Conservation (phyloP, 768 basidiomycete species). For the Mycena galericulata region DNA sequence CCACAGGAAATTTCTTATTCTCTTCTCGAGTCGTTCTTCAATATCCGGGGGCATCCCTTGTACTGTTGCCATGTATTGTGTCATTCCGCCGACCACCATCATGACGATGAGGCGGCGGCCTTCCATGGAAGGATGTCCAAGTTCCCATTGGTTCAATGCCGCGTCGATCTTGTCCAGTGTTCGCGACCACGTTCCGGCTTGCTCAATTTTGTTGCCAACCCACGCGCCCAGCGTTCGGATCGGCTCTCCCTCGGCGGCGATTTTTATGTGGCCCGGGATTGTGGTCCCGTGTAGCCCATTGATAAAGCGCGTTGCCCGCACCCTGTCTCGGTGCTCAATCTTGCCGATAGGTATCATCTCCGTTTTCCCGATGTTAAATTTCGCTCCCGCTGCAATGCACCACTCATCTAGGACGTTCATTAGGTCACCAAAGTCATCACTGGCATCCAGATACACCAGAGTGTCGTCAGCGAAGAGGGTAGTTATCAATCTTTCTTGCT, state of each 20-base stretch:
- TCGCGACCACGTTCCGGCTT: background rate
- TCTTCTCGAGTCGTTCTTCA: background rate
- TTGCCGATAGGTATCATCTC: slow-evolving; percentile 42
- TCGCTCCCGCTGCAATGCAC: background rate
- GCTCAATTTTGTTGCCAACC: background rate
- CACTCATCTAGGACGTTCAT: background rate
- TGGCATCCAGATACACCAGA: slow-evolving; percentile 23
- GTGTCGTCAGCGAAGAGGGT: slow-evolving; percentile 43
- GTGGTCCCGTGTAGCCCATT: background rate
- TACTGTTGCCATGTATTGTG: background rate
- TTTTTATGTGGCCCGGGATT: background rate
- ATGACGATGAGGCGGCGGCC: background rate
- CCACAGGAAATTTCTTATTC: background rate
- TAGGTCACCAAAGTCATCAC: background rate
- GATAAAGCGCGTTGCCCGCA: background rate
- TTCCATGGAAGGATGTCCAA: background rate
- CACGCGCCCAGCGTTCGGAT: background rate
- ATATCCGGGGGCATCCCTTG: background rate
- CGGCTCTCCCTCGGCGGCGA: background rate
- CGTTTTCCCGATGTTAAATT: slow-evolving; percentile 13
- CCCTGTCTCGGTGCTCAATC: background rate
- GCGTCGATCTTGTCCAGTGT: background rate
- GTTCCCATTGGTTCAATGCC: background rate
- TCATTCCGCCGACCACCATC: background rate
- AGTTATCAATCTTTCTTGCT: slow-evolving; percentile 8